A percentile compares a stretch with the other conserved stretches of the same genome.
Conservation (phyloP, 805 yeast genomes). For the Ogataea kodamae region DNA sequence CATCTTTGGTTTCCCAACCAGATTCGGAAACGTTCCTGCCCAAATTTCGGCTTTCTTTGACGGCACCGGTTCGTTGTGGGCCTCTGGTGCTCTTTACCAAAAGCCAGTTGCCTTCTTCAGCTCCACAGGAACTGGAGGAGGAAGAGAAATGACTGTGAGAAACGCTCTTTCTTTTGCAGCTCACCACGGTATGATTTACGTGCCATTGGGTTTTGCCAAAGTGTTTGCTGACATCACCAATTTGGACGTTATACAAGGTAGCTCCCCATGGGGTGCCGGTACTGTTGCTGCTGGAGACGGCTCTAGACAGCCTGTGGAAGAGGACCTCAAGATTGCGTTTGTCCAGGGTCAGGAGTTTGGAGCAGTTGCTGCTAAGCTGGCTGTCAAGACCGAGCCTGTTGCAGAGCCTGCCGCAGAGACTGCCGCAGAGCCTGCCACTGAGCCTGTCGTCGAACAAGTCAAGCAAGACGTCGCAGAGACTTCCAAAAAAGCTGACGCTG, state of each 20-base stretch:
- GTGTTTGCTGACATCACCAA: conserved; percentile 51
- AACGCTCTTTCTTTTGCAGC: conserved; percentile 61
- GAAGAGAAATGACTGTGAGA: conserved; percentile 70
- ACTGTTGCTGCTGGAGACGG: conserved; percentile 76
- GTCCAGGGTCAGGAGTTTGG: conserved; percentile 68
- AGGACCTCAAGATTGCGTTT: conserved; percentile 61
- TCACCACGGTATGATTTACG: conserved; percentile 78
- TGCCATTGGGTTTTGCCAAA: conserved; percentile 72
- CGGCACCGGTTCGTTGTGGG: conserved; percentile 78
- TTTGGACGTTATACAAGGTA: conserved; percentile 69
- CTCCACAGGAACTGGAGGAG: conserved; percentile 80
- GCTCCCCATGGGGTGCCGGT: conserved; percentile 87
- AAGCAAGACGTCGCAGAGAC: conserved; percentile 1
- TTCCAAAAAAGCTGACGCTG: conserved; percentile 5
- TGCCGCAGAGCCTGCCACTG: not conserved
- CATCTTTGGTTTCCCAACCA: conserved; percentile 81
- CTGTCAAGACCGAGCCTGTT: conserved; percentile 8
- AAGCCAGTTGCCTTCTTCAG: conserved; percentile 73
- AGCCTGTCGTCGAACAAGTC: not conserved
- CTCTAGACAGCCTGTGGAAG: conserved; percentile 59
- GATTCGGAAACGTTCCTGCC: conserved; percentile 78
- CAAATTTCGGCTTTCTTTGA: conserved; percentile 79
- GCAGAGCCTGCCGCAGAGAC: conserved; percentile 10
- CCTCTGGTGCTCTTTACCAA: conserved; percentile 64
- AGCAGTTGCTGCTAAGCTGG: conserved; percentile 36